Evolutionary conservation across 495 filamentous ascomycete species (phyloP).

Genomic region (Trichoderma virens): DNA sequence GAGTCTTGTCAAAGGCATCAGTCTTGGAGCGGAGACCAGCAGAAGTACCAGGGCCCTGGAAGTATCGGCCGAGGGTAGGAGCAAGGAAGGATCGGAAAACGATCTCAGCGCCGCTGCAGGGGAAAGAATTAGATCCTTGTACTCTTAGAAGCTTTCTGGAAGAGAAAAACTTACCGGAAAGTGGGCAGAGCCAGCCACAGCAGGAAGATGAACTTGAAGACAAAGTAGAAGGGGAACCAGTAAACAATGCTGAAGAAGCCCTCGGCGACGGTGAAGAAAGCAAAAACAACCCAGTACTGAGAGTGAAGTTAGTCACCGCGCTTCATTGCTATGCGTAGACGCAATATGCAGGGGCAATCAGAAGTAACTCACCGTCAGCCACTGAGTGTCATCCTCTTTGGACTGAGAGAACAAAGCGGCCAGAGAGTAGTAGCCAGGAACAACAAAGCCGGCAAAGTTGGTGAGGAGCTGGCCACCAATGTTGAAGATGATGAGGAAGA

Average conservation of each 20-base stretch:
- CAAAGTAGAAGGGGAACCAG: slow-evolving; percentile 99
- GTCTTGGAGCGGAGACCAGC: slow-evolving; percentile 86
- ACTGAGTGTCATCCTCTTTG: slow-evolving; percentile 89
- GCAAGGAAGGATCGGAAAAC: slow-evolving; percentile 95
- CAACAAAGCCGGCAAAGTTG: slow-evolving; percentile 88
- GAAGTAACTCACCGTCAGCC: slow-evolving; percentile 48
- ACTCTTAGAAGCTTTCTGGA: background rate
- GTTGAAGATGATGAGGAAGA: slow-evolving; percentile 99
- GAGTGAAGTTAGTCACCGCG: slow-evolving; percentile 21
- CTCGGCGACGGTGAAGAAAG: slow-evolving; percentile 89
- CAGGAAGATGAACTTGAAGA: slow-evolving; percentile 96
- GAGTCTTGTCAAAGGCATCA: slow-evolving; percentile 60
- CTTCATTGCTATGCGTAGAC: background rate
- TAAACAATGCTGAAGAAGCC: slow-evolving; percentile 89
- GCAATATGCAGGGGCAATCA: slow-evolving; percentile 1
- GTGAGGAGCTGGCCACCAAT: slow-evolving; percentile 94
- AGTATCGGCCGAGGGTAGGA: slow-evolving; percentile 86
- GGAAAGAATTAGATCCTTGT: background rate
- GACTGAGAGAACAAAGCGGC: slow-evolving; percentile 74
- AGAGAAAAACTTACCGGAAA: slow-evolving; percentile 60
- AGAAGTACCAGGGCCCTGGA: slow-evolving; percentile 68
- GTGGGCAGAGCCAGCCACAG: slow-evolving; percentile 96
- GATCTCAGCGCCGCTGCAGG: slow-evolving; percentile 76
- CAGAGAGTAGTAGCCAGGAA: slow-evolving; percentile 94
- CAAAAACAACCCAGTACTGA: slow-evolving; percentile 96